Evolutionary conservation across 2,329 filamentous ascomycete genomes (phyloP).

Genomic region (Leptographium wingfieldii): DNA sequence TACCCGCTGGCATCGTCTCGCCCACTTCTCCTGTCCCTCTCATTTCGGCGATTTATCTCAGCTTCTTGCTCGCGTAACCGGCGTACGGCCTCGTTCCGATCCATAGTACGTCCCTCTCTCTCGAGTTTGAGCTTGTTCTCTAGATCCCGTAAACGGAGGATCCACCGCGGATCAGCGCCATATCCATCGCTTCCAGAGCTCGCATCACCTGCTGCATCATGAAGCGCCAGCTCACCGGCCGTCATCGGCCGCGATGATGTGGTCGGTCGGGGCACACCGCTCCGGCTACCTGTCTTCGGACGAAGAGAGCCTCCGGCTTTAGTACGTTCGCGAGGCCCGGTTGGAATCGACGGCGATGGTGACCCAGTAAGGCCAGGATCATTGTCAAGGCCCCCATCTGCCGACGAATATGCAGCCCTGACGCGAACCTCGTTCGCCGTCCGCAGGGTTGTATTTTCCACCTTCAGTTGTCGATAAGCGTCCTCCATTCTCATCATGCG

Average conservation of each 20-base stretch:
- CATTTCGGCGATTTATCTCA: constrained; percentile 11
- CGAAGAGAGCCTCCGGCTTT: constrained; percentile 3
- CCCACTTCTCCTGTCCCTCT: constrained; percentile 6
- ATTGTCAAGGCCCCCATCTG: constrained; percentile 20
- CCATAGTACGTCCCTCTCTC: constrained; percentile 71
- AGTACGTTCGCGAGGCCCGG: constrained; percentile 36
- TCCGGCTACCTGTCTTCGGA: constrained; percentile 11
- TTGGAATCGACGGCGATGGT: constrained; percentile 41
- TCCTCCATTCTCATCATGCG: constrained; percentile 45
- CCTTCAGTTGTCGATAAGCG: constrained; percentile 49
- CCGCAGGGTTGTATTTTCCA: constrained; percentile 57
- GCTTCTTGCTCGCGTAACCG: constrained; percentile 50
- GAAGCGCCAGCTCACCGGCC: constrained; percentile 16
- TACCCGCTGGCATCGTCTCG: background rate
- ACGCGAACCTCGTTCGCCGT: constrained; percentile 47
- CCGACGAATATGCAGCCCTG: constrained; percentile 29
- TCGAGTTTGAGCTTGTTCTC: constrained; percentile 84
- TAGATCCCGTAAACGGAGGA: constrained; percentile 72
- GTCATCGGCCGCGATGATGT: constrained; percentile 14
- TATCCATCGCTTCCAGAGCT: constrained; percentile 4
- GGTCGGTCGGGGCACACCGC: constrained; percentile 11
- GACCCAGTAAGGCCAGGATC: constrained; percentile 26
- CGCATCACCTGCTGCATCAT: constrained; percentile 10
- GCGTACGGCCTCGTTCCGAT: constrained; percentile 72
- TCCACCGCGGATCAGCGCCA: constrained; percentile 58